Base-by-base conservation (phyloP, 306 rosid genomes). In the Dryas octopetala region DNA sequence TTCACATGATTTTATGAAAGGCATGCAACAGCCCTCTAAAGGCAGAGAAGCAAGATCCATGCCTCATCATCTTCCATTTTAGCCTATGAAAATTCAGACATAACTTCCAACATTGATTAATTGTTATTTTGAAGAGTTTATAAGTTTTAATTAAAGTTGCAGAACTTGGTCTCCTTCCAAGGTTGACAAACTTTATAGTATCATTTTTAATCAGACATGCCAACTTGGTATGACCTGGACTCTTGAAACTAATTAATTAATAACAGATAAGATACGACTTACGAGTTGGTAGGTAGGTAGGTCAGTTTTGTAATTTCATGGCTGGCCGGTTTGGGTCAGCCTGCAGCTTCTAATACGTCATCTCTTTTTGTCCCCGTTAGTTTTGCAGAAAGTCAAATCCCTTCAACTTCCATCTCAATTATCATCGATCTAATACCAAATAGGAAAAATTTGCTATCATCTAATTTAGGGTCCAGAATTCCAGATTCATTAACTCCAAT, bases 281-380 rank as follows among this genome's bases (percentile, higher is more conserved):
- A 19, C 19, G 19, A 19, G 49, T 74, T 62, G 59, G 50, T 41
- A 40, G 60, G 74, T 16, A 3, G 65, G 50, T 68, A 32, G 68
- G 65, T 26, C 23, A 40, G 74, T 5, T 74, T 47, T 23, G 26
- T 49, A 74, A 74, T 14, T 17, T 50, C 11, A 14, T 28, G 3
- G 51, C 0, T 68, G 9, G 0, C 15, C n/a, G 4, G 46, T 75
- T 63, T 74, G 8, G 81, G 71, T 82, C 77, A 81, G 86, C 85
- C 65, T 82, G 80, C 83, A 85, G 68, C 63, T 13, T 66, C 67
- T 12, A 46, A 32, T 75, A 59, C 84, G 87, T 88, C 84, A 84
- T 80, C 80, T 74, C 70, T 41, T 68, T 46, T 66, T 60, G 40
- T 74, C 48, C 32, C 62, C 65, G 4, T 7, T 73, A 62, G 5